Evolutionary conservation across 1,284 basidiomycete genomes (phyloP).

Genomic region (Irpex rosettiformis): DNA sequence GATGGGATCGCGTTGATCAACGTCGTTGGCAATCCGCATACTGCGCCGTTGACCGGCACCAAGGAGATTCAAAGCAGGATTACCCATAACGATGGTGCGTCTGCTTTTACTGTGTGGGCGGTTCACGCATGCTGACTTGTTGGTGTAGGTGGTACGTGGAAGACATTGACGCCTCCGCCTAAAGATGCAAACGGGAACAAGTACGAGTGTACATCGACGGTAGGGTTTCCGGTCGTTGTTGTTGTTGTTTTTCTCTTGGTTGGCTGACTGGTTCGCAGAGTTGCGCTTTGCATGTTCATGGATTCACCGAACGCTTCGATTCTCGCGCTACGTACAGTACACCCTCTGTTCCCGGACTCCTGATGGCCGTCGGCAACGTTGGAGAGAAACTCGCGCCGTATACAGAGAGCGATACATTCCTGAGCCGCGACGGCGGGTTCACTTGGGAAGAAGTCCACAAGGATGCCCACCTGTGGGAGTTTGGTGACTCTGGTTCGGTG

Average conservation of each 20-base stretch:
- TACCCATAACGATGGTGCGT: slow-evolving; percentile 90
- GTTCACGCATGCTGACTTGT: slow-evolving; percentile 1
- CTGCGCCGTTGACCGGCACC: slow-evolving; percentile 67
- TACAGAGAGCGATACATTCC: slow-evolving; percentile 90
- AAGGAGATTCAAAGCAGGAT: slow-evolving; percentile 87
- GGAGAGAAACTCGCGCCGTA: slow-evolving; percentile 83
- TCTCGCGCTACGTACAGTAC: slow-evolving; percentile 90
- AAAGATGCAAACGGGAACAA: slow-evolving; percentile 73
- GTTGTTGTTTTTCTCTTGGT: background rate
- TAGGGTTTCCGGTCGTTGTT: no score
- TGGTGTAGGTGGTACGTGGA: slow-evolving; percentile 78
- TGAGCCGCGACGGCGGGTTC: slow-evolving; percentile 95
- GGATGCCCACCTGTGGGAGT: slow-evolving; percentile 97
- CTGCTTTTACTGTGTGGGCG: background rate
- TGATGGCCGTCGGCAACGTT: slow-evolving; percentile 98
- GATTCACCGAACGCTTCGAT: slow-evolving; percentile 92
- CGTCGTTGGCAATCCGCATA: slow-evolving; percentile 78
- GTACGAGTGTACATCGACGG: slow-evolving; percentile 75
- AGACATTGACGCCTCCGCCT: slow-evolving; percentile 71
- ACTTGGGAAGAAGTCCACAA: slow-evolving; percentile 99
- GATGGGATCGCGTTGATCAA: slow-evolving; percentile 97
- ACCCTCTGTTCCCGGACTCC: slow-evolving; percentile 87
- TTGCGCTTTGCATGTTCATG: slow-evolving; percentile 90
- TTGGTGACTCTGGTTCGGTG: slow-evolving; percentile 94
- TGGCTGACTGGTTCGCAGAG: slow-evolving; percentile 38